Evolutionary conservation across 129 eudicot genomes (phyloP), one percentile per base, ranked within the genome.

Genomic region (Smallanthus sonchifolius): DNA sequence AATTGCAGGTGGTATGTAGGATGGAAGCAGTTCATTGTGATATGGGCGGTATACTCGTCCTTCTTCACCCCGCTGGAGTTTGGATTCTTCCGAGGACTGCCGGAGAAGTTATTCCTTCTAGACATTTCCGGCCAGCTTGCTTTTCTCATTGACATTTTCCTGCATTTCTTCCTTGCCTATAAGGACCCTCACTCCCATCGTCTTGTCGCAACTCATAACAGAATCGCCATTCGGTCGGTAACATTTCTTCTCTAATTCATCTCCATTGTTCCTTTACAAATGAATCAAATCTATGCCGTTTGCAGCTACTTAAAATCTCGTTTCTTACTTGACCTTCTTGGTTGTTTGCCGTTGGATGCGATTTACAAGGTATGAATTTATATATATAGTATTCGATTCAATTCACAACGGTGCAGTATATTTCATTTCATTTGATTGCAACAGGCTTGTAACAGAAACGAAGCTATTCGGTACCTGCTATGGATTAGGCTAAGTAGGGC

Each of bases 21-120:
- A 65, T 89, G 96, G 96, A 75, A 79, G 42, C 84, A 86, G 20
- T 82, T 89, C 82, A 84, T 89, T 5, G 75, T 86, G 79, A 65
- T 89, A 77, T 89, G 96, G 92, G 96, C 96, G 14, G 70, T 89
- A 10, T 89, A 89, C 82, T 89, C 96, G 3, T 89, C 92, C 36
- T 82, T 86, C 86, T 89, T 89, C 86, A 89, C 92, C 0, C 96
- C 96, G 7, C 64, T 89, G 3, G 92, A 89, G 70, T 89, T 89
- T 15, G 96, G 82, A 10, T 89, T 89, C 92, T 89, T 86, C 82
- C 78, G 87, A 47, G 96, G 96, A 0, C 80, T 89, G 51, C 92
- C 89, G 15, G 80, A 86, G 77, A 72, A 89, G 48, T 81, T 89
- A 2, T 89, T 89, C 84, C 86, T 89, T 62, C 82, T 89, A 32